Evolutionary conservation across 208 protist species (phyloP).

Genomic region (Polymyxa betae): DNA sequence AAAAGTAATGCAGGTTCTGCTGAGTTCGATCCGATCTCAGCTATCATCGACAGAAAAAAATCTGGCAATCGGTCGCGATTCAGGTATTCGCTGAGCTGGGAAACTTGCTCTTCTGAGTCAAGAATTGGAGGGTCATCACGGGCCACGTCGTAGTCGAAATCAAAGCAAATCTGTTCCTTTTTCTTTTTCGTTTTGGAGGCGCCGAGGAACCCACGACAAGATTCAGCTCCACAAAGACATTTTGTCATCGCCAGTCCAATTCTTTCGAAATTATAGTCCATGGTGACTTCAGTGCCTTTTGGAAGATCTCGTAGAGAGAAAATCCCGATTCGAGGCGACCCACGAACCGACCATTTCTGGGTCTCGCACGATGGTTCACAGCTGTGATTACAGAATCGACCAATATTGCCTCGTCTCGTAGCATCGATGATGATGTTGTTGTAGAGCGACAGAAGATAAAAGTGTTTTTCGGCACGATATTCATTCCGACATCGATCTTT

Average conservation of each 20-base stretch:
- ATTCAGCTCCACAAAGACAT: background rate
- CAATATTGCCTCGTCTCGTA: background rate
- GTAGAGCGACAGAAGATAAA: background rate
- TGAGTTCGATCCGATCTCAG: no score
- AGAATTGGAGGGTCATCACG: no score
- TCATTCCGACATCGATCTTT: background rate
- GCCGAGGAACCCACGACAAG: background rate
- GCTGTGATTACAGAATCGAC: background rate
- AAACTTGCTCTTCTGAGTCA: no score
- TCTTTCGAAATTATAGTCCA: background rate
- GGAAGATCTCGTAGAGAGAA: background rate
- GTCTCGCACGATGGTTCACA: slow-evolving; percentile 6
- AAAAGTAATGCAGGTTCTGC: no score
- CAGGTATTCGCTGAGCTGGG: no score
- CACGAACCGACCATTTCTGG: background rate
- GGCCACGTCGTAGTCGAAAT: no score
- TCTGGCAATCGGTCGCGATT: no score
- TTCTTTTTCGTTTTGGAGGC: no score
- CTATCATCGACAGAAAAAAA: no score
- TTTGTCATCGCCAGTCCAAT: background rate
- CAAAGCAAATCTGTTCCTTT: no score
- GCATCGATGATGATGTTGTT: background rate
- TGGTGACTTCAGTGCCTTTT: background rate
- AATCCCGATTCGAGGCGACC: background rate
- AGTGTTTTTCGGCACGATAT: background rate